Conservation (phyloP, 2,329 filamentous ascomycete genomes). For the Epichloe typhina region DNA sequence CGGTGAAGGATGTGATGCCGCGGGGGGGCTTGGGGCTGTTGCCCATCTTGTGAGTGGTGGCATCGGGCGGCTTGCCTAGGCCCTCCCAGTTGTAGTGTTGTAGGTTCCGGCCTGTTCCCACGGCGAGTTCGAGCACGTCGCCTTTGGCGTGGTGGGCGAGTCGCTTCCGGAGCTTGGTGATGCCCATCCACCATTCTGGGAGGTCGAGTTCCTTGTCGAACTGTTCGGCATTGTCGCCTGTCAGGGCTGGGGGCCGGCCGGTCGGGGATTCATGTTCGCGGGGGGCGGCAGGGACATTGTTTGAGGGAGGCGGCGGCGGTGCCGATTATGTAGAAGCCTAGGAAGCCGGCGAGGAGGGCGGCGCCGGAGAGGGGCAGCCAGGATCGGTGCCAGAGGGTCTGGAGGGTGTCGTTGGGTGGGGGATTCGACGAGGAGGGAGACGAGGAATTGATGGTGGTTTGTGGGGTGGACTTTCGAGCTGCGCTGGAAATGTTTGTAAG, state of each 20-base stretch:
- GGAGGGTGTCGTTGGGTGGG: slow-evolving; percentile 21
- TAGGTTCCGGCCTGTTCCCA: slow-evolving; percentile 50
- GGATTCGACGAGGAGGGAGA: slow-evolving; percentile 11
- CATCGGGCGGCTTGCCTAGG: slow-evolving; percentile 12
- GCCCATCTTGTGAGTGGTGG: neutral
- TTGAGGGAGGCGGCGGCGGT: slow-evolving; percentile 24
- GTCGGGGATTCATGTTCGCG: slow-evolving; percentile 28
- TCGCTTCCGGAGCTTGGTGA: slow-evolving; percentile 34
- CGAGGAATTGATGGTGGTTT: neutral
- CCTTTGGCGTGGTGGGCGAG: slow-evolving; percentile 37
- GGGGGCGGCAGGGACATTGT: slow-evolving; percentile 12
- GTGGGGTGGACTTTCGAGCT: neutral
- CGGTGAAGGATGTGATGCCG: slow-evolving; percentile 43
- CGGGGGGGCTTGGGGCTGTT: neutral
- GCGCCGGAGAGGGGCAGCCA: slow-evolving; percentile 33
- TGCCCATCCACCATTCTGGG: slow-evolving; percentile 44
- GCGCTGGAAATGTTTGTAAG: neutral
- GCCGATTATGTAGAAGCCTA: slow-evolving; percentile 35
- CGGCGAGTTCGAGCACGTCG: slow-evolving; percentile 48
- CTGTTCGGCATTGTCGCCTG: slow-evolving; percentile 32
- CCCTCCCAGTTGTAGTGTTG: slow-evolving; percentile 44
- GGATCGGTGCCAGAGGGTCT: slow-evolving; percentile 23
- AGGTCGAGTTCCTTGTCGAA: slow-evolving; percentile 47
- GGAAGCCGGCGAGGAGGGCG: slow-evolving; percentile 29
- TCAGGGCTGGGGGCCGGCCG: slow-evolving; percentile 34